Evolutionary conservation across 768 basidiomycete genomes (phyloP), one percentile per base, ranked within the genome.

Genomic region (Tricholoma bakamatsutake): DNA sequence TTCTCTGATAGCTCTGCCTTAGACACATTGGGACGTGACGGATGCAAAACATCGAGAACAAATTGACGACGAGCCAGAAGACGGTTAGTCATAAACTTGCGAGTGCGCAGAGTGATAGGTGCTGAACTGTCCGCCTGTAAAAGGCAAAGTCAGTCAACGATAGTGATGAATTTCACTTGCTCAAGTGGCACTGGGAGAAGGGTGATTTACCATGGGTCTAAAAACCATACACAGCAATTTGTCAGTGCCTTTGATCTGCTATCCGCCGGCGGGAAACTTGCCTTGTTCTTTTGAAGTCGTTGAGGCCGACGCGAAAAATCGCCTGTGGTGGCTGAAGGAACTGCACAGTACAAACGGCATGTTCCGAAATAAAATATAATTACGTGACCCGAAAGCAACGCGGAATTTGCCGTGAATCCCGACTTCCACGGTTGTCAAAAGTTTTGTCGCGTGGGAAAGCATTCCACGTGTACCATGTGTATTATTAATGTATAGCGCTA

Each of bases 61-160:
- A 98, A 95, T 81, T 98, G 97, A 68, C 92, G 90, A 65, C 97
- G 90, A 64, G 90, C 85, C 50, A 99, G 80, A 62, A 99, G 89
- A 58, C 94, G 93, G 84, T 99, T 99, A 70, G 95, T 97, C 75
- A 98, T 90, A 80, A 98, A 98, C 81, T 99, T 98, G 74, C 95
- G 90, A 54, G 97, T 97, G 67, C 97, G 92, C 71, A 99, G 82
- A 63, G 97, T 99, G 64, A 99, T 81, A 57, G 95, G 87, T 72
- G 91, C 82, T 72, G 84, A 79, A 71, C 72, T 78, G 71, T 90
- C 90, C 76, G 88, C 82, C 89, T 91, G 64, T 18, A 68, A 61
- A 55, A 61, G 58, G 51, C 12, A 58, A 51, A 28, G 46, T 61
- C 50, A 58, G 21, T 24, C 21, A 24, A 24, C 21, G 21, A 24